Evolutionary conservation across 2,329 filamentous ascomycete species (phyloP).

Genomic region (Trichoderma harzianum): DNA sequence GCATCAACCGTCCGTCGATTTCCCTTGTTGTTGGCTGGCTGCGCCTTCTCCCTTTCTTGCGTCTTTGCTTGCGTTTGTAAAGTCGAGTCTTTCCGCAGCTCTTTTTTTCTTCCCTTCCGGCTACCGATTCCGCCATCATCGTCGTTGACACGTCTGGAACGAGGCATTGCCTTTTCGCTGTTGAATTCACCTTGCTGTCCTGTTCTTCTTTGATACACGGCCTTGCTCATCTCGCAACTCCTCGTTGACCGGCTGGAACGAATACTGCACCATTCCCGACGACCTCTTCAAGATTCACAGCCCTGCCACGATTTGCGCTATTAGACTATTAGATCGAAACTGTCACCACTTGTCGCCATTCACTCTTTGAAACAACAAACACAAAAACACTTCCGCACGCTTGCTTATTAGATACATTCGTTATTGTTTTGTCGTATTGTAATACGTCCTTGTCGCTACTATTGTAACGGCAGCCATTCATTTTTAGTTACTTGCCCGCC

Average conservation of each 20-base stretch:
- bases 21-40: conserved; percentile 8
- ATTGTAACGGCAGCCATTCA: conserved; percentile 9
- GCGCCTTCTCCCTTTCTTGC: conserved; percentile 2
- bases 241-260: conserved; percentile 4
- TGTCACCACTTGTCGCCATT: conserved; percentile 6
- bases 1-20: conserved; percentile 2
- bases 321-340: neutral
- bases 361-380: conserved; percentile 6
- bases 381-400: neutral
- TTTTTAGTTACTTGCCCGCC: conserved; percentile 8
- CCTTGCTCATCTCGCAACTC: neutral
- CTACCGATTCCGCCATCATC: conserved; percentile 30
- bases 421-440: neutral
- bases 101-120: neutral
- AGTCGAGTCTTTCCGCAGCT: conserved; percentile 9
- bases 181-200: conserved; percentile 8
- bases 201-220: neutral
- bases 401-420: conserved; percentile 7
- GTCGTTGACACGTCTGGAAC: conserved; percentile 31
- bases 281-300: neutral
- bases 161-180: conserved; percentile 26
- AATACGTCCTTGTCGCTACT: conserved; percentile 4
- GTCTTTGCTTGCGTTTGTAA: conserved; percentile 13
- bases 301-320: conserved; percentile 7
- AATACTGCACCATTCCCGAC: conserved; percentile 1